Percentiles rank a stretch among this genome's conserved stretches.
phyloP scores from a whole-genome alignment of 805 yeast genomes.

The Metschnikowia arizonensis region DNA sequence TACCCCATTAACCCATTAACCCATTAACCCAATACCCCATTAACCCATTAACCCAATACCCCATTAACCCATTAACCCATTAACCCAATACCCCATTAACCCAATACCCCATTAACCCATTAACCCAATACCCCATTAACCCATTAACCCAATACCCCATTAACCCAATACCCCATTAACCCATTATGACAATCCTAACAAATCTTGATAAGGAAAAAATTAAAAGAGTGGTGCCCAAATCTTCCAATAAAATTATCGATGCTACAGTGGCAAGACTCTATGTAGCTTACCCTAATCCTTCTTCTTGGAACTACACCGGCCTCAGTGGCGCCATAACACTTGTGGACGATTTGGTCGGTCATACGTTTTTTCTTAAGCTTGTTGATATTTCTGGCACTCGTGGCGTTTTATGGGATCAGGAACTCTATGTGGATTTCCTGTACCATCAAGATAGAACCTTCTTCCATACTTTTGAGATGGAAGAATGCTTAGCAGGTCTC shows the following conservation, averaged over 20 bases:
- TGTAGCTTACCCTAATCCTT: constrained; percentile 82
- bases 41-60: too few species aligned
- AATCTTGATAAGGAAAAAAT: constrained; percentile 79
- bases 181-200: constrained; percentile 36
- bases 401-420: constrained; percentile 98
- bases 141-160: too few species aligned
- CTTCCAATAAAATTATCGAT: constrained; percentile 80
- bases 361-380: constrained; percentile 83
- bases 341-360: constrained; percentile 91
- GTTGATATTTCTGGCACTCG: constrained; percentile 78
- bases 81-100: too few species aligned
- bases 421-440: constrained; percentile 78
- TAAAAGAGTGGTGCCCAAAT: constrained; percentile 84
- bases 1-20: too few species aligned
- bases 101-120: too few species aligned
- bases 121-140: too few species aligned
- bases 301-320: constrained; percentile 84
- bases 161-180: too few species aligned
- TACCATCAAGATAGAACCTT: constrained; percentile 92
- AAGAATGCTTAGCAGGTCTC: constrained; percentile 82
- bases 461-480: constrained; percentile 92
- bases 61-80: too few species aligned
- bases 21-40: too few species aligned
- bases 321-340: constrained; percentile 80
- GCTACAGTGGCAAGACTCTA: constrained; percentile 88